These are phyloP conservation scores for Aspergillus homomorphus DNA, from an alignment of 495 filamentous ascomycete species.

Conservation along the genomic window DNA sequence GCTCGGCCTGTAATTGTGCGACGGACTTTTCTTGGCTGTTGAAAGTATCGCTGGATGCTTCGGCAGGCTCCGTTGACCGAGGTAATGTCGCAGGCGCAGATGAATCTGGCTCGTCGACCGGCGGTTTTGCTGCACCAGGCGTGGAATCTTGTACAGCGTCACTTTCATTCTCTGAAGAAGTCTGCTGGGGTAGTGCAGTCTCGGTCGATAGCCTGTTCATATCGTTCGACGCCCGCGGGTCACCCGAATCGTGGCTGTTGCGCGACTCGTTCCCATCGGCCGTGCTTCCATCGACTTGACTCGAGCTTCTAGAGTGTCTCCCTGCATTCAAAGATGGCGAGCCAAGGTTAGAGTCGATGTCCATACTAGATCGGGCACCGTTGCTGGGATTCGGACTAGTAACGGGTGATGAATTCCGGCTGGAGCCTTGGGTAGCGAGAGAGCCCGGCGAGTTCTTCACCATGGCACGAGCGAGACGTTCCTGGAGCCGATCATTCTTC, in stretches of 20 bases:
- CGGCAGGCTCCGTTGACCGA: constrained; percentile 16
- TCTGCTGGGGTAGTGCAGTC: neutral
- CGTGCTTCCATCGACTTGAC: constrained; percentile 13
- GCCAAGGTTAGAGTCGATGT: constrained; percentile 31
- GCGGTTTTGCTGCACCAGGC: neutral
- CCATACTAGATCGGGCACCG: constrained; percentile 39
- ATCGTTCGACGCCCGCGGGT: constrained; percentile 35
- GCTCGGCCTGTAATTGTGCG: constrained; percentile 51
- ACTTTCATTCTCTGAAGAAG: constrained; percentile 2
- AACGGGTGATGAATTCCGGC: constrained; percentile 29
- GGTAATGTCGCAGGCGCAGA: constrained; percentile 12
- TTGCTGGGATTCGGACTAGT: constrained; percentile 36
- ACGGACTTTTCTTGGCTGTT: constrained; percentile 37
- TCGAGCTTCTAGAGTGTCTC: constrained; percentile 18
- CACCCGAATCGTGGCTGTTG: constrained; percentile 33
- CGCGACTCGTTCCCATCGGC: constrained; percentile 16
- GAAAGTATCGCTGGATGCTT: constrained; percentile 14
- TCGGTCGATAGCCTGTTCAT: constrained; percentile 3
- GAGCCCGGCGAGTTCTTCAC: constrained; percentile 38
- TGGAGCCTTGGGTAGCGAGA: constrained; percentile 31
- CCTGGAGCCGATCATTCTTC: constrained; percentile 77
- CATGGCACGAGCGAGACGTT: constrained; percentile 72
- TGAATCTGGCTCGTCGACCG: neutral
- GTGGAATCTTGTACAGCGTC: constrained; percentile 8
- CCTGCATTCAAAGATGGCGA: constrained; percentile 16